Evolutionary conservation across 768 basidiomycete genomes (phyloP).

Genomic region (Trametes gibbosa): DNA sequence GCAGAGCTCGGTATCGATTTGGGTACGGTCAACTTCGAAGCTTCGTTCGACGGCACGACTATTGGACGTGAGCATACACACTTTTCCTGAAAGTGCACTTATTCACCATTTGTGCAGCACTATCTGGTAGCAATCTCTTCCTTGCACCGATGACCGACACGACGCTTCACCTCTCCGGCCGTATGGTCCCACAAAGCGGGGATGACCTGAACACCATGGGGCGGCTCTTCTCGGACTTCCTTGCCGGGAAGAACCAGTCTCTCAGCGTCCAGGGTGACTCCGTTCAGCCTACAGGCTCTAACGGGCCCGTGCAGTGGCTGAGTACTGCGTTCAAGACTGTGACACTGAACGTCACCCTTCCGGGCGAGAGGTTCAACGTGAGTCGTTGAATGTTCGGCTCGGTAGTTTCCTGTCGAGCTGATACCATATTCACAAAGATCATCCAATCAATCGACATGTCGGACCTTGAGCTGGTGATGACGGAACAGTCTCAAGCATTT

Average conservation of each 20-base stretch:
- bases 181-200: constrained; percentile 62
- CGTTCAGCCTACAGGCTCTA: constrained; percentile 53
- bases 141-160: constrained; percentile 49
- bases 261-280: constrained; percentile 56
- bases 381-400: no score
- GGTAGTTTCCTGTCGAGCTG: not conserved
- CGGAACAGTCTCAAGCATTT: constrained; percentile 51
- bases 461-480: constrained; percentile 55
- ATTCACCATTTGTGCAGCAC: constrained; percentile 37
- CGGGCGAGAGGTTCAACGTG: constrained; percentile 56
- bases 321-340: constrained; percentile 70
- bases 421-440: constrained; percentile 34
- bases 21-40: constrained; percentile 60
- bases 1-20: constrained; percentile 68
- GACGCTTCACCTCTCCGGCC: constrained; percentile 55
- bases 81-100: not conserved
- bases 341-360: constrained; percentile 56
- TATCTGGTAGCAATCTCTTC: constrained; percentile 47
- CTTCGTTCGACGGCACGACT: constrained; percentile 52
- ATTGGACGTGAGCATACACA: constrained; percentile 54
- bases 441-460: constrained; percentile 61
- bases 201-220: constrained; percentile 52
- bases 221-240: constrained; percentile 61
- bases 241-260: constrained; percentile 62
- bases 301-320: constrained; percentile 53